A percentile compares a stretch with the other conserved stretches of the same genome.
Evolutionary conservation across 2,329 filamentous ascomycete species (phyloP).

Genomic region (Penicillium sp.): DNA sequence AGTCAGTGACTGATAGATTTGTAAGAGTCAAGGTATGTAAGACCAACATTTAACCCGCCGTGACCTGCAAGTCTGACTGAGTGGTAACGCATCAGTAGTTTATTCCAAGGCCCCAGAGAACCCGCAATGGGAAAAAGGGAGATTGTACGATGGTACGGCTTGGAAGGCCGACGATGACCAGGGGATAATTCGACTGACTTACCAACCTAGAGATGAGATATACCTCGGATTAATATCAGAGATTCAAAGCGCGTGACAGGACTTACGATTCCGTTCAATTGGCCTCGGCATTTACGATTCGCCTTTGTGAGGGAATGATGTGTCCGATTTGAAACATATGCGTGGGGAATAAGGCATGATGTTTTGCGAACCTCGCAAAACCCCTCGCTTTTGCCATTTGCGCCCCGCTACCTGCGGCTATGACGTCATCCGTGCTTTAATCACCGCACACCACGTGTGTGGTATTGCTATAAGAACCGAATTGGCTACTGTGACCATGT

Average conservation of each 20-base stretch:
- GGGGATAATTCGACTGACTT: neutral
- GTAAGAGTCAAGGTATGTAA: neutral
- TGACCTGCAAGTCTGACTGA: constrained; percentile 3
- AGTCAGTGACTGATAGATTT: neutral
- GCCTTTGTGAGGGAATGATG: too few species aligned
- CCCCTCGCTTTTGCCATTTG: neutral
- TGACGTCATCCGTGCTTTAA: too few species aligned
- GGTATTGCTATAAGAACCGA: too few species aligned
- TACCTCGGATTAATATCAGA: neutral
- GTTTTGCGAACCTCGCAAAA: neutral
- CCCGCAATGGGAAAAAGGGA: neutral
- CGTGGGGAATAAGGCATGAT: neutral
- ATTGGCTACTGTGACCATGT: too few species aligned
- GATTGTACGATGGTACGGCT: neutral
- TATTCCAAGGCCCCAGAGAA: neutral
- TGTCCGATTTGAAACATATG: neutral
- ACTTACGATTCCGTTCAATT: neutral
- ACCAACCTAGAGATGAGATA: neutral
- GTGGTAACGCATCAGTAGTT: neutral
- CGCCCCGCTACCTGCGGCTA: neutral
- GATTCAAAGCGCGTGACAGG: neutral
- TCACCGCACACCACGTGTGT: too few species aligned
- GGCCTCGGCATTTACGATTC: neutral
- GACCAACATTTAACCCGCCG: constrained; percentile 8
- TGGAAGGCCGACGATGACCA: neutral